phyloP scores from a whole-genome alignment of 148 eudicot genomes.

The Rhododendron ferrugineum region DNA sequence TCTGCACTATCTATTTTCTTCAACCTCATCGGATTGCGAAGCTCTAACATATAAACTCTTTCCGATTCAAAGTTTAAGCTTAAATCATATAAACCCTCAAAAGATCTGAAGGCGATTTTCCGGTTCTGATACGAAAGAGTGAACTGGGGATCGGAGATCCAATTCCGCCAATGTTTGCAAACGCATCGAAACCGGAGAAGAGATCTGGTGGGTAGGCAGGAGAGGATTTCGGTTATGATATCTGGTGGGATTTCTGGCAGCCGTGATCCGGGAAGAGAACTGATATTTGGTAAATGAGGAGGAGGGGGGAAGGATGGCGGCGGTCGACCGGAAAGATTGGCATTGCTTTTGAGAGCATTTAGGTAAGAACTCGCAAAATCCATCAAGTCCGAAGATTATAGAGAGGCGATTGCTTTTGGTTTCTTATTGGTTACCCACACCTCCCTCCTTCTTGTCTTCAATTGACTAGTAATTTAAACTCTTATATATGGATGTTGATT shows the following conservation, averaged over 20 bases:
- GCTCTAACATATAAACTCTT: no score
- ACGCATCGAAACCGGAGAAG: background rate
- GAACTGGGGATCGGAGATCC: background rate
- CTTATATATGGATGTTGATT: no score
- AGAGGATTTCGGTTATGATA: background rate
- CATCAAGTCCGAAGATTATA: background rate
- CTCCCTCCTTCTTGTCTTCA: no score
- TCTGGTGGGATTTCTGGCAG: background rate
- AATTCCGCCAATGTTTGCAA: background rate
- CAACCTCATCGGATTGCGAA: no score
- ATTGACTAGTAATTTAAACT: no score
- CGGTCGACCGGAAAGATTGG: background rate
- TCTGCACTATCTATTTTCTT: no score
- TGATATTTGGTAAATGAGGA: background rate
- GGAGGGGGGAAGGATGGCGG: background rate
- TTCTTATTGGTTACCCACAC: no score
- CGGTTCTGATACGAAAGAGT: background rate
- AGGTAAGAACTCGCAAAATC: background rate
- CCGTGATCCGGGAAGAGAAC: background rate
- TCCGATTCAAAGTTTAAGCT: no score
- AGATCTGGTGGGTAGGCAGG: background rate
- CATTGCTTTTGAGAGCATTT: background rate
- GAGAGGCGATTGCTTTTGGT: no score
- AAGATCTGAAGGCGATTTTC: background rate
- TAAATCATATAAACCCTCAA: background rate